phyloP scores from a whole-genome alignment of 768 basidiomycete species.

The Tylopilus sp. region DNA sequence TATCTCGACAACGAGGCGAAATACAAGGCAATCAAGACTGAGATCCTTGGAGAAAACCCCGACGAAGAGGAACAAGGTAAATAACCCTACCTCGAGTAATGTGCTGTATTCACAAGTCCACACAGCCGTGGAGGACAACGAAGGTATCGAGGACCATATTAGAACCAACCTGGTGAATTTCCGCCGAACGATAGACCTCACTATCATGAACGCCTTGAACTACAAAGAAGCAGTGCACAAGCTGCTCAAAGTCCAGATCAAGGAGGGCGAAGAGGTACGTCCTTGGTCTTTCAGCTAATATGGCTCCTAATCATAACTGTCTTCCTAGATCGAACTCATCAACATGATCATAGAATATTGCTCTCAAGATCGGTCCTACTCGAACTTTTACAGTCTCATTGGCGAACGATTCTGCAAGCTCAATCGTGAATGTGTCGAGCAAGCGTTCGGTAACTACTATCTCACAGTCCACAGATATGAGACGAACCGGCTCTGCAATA shows the following conservation, averaged over 20 bases:
- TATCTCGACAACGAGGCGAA: conserved; percentile 91
- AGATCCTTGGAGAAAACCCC: conserved; percentile 89
- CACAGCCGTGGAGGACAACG: conserved; percentile 73
- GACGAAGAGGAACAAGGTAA: conserved; percentile 49
- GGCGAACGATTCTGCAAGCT: conserved; percentile 97
- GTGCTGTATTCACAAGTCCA: conserved; percentile 15
- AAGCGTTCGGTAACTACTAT: conserved; percentile 87
- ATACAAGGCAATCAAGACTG: conserved; percentile 85
- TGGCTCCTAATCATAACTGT: background rate
- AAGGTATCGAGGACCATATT: conserved; percentile 92
- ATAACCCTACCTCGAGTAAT: conserved; percentile 16
- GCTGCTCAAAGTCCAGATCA: conserved; percentile 85
- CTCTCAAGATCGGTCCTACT: conserved; percentile 97
- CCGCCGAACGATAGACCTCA: conserved; percentile 90
- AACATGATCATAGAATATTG: conserved; percentile 99
- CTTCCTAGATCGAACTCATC: conserved; percentile 79
- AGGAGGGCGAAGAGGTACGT: conserved; percentile 90
- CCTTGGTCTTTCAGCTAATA: background rate
- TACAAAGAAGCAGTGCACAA: conserved; percentile 99
- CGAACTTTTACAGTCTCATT: conserved; percentile 93
- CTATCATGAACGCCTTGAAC: conserved; percentile 98
- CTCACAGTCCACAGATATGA: conserved; percentile 98
- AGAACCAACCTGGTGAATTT: conserved; percentile 96
- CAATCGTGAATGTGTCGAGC: conserved; percentile 83
- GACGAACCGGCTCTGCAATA: conserved; percentile 96